Evolutionary conservation across 1,284 basidiomycete genomes (phyloP), one percentile per base, ranked within the genome.

Genomic region (Fomes fomentarius): DNA sequence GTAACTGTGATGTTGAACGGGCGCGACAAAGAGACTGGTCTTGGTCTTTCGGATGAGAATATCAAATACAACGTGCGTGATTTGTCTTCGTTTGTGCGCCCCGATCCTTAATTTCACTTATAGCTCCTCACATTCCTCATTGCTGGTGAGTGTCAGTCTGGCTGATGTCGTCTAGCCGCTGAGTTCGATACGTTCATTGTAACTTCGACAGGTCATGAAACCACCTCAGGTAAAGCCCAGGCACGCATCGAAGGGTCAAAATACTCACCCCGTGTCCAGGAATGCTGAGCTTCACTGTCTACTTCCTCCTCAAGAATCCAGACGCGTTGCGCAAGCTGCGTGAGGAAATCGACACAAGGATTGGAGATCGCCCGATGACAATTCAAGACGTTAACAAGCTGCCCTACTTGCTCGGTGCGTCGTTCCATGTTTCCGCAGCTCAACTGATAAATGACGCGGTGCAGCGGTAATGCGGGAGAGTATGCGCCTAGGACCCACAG

Each of bases 111-210:
- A 8, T 2, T 0, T 22, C n/a, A 12, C 31, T 14, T 19, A 10
- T 35, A 77, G 75, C 71, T 80, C 26, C 64, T 81, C 11, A 81
- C 79, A 1, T 81, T 82, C 71, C 66, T 82, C 12, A 78, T 81
- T 38, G 80, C 79, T 5, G 80, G 73, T 72, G 50, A 40, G 62
- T 50, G 19, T 4, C 8, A 3, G 5, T 15, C 48, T 24, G 3
- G 3, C 12, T 26, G 4, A 21, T 9, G n/a, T 4, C 22, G 24
- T n/a, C n/a, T n/a, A n/a, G n/a, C n/a, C n/a, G n/a, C n/a, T n/a
- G 44, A 10, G 24, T 0, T 38, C 30, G n/a, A 43, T 9, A 5
- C 9, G 9, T 24, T 3, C 7, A 37, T 24, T 25, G 14, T 19
- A 15, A n/a, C n/a, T n/a, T n/a, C n/a, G n/a, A n/a, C n/a, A 69